Percentiles rank a stretch among this genome's conserved stretches.
Evolutionary conservation across 768 basidiomycete genomes (phyloP).

Genomic region (Rhizopogon roseolus): DNA sequence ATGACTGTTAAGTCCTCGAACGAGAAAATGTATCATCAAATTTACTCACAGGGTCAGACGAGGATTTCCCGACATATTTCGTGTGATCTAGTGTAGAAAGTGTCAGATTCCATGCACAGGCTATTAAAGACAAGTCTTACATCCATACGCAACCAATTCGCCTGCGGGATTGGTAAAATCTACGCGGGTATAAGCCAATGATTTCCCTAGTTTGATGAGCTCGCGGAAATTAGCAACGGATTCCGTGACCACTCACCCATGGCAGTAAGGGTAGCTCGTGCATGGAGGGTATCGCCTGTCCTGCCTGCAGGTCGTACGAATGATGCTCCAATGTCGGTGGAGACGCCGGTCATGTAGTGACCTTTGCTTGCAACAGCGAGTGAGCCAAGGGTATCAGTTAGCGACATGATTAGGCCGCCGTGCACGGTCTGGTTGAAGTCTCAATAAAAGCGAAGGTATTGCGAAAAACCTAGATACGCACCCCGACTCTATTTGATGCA

Average conservation of each 20-base stretch:
- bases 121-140: slow-evolving; percentile 37
- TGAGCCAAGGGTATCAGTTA: slow-evolving; percentile 83
- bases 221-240: background rate
- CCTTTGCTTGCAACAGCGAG: slow-evolving; percentile 80
- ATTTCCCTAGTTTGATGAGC: slow-evolving; percentile 50
- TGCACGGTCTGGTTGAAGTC: slow-evolving; percentile 48
- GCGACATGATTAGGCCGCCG: slow-evolving; percentile 74
- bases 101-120: background rate
- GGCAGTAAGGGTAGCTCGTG: slow-evolving; percentile 62
- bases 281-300: slow-evolving; percentile 60
- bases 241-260: slow-evolving; percentile 42
- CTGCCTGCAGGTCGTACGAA: slow-evolving; percentile 77
- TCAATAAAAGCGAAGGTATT: background rate
- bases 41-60: slow-evolving; percentile 33
- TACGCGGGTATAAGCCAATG: slow-evolving; percentile 74
- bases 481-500: slow-evolving; percentile 79
- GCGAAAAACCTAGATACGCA: slow-evolving; percentile 28
- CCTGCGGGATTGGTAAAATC: slow-evolving; percentile 67
- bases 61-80: slow-evolving; percentile 76
- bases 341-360: slow-evolving; percentile 85
- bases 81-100: slow-evolving; percentile 58
- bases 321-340: slow-evolving; percentile 74
- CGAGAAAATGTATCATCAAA: background rate
- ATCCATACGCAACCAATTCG: slow-evolving; percentile 75
- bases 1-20: background rate